phyloP scores from a whole-genome alignment of 176 grass and related monocot genomes.

The Chrysopogon serrulatus region DNA sequence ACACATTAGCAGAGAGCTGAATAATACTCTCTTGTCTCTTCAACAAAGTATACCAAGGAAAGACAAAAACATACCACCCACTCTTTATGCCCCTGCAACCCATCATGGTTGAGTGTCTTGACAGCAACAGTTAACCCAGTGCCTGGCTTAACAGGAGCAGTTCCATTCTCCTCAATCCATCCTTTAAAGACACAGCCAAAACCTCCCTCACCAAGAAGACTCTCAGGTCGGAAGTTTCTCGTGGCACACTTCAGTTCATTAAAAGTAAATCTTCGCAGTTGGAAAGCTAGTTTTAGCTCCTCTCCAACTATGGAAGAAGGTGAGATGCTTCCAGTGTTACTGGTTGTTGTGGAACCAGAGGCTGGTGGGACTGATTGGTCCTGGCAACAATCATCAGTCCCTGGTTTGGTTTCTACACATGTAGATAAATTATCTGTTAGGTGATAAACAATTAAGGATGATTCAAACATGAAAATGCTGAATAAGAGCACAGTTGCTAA shows the following conservation, averaged over 20 bases:
- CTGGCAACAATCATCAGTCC: conserved; percentile 43
- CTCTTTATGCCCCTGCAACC: conserved; percentile 97
- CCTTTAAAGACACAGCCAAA: conserved; percentile 99
- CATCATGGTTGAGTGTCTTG: conserved; percentile 99
- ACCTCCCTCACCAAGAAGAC: conserved; percentile 95
- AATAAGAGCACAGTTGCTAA: neutral
- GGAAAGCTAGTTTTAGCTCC: conserved; percentile 85
- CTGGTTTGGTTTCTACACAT: conserved; percentile 65
- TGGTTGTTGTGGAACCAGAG: conserved; percentile 81
- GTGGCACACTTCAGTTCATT: conserved; percentile 91
- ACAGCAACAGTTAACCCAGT: conserved; percentile 97
- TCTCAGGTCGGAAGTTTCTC: conserved; percentile 96
- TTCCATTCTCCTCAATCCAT: conserved; percentile 99
- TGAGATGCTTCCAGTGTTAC: conserved; percentile 75
- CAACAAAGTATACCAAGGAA: neutral
- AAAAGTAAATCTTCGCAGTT: conserved; percentile 91
- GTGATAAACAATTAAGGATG: conserved; percentile 18
- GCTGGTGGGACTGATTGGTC: conserved; percentile 53
- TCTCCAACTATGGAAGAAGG: conserved; percentile 81
- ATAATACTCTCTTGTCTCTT: neutral
- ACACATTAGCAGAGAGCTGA: conserved; percentile 8
- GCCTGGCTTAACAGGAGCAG: conserved; percentile 93
- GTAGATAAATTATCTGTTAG: conserved; percentile 5
- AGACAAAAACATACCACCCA: conserved; percentile 85
- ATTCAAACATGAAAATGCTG: conserved; percentile 11